Evolutionary conservation across 78 protist genomes (phyloP), one percentile per base, ranked within the genome.

Genomic region (Mastigamoeba balamuthi): DNA sequence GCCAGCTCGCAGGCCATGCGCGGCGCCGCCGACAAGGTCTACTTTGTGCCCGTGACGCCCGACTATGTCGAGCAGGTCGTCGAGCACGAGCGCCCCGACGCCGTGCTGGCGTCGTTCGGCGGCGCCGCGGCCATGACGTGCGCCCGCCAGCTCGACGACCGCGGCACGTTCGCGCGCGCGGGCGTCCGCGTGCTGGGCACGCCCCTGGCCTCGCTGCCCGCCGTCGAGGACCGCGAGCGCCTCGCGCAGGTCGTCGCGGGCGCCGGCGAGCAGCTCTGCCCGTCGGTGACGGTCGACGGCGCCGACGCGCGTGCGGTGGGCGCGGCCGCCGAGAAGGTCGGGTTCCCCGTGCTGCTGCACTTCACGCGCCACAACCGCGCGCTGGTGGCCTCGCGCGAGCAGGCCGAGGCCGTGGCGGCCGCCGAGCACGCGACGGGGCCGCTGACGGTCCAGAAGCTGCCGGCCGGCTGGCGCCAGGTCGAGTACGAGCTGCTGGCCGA

Each of bases 401-500:
- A n/a, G n/a, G n/a, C n/a, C n/a, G n/a, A n/a, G n/a, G n/a, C n/a
- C n/a, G n/a, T n/a, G n/a, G n/a, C n/a, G n/a, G n/a, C n/a, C n/a
- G n/a, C n/a, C n/a, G n/a, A n/a, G n/a, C n/a, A n/a, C n/a, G n/a
- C 82, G 5, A 75, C 94, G 4, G 71, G 83, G 35, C 98, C 92
- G 66, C 89, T 96, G 4, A 86, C 94, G 7, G 80, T 96, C 35
- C 98, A 96, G 76, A 81, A 80, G 72, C 85, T 93, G 25, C 69
- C 94, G 72, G 78, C 86, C 42, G 99, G 99, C 35, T 96, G 99
- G 99, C 94, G 94, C 77, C 98, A 96, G 77, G 72, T 96, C 28
- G 99, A 96, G 93, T 96, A 96, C 73, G 99, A 96, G 81, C 98
- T 96, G 23, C 92, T 96, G n/a, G 89, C 98, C 33, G 99, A 96